Evolutionary conservation across 73 alveolate species (phyloP).

Genomic region (Paramecium octaurelia): DNA sequence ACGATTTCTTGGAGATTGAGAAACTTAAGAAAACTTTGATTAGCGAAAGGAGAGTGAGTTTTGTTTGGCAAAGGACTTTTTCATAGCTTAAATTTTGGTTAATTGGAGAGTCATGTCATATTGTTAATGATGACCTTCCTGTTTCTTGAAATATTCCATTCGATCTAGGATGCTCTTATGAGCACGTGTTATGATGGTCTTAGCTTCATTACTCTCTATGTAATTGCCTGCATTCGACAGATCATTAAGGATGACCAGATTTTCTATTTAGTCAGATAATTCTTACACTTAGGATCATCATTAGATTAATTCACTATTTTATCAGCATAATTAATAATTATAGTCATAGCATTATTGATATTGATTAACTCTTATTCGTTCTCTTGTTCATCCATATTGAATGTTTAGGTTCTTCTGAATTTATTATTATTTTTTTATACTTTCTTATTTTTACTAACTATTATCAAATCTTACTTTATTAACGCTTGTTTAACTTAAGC

Average conservation of each 20-base stretch:
- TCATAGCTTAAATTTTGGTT: neutral
- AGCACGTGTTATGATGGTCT: neutral
- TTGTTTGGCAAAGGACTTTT: neutral
- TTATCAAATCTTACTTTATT: neutral
- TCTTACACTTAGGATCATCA: conserved; percentile 42
- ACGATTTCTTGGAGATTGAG: neutral
- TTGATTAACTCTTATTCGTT: conserved; percentile 27
- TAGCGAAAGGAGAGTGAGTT: neutral
- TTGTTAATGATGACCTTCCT: neutral
- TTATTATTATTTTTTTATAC: neutral
- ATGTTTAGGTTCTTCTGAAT: neutral
- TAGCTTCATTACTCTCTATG: conserved; percentile 26
- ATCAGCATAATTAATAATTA: conserved; percentile 22
- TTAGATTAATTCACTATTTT: neutral
- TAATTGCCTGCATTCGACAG: neutral
- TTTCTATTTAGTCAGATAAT: conserved; percentile 6
- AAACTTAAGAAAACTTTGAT: conserved; percentile 22
- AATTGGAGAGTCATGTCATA: neutral
- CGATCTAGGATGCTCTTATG: conserved; percentile 12
- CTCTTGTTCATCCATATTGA: neutral
- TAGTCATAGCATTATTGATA: conserved; percentile 41
- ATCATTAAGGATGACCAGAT: conserved; percentile 15
- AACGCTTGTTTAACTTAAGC: neutral
- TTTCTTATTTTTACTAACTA: neutral
- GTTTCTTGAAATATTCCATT: neutral